Conservation (phyloP, 495 filamentous ascomycete genomes). For the Pyronema omphalodes region DNA sequence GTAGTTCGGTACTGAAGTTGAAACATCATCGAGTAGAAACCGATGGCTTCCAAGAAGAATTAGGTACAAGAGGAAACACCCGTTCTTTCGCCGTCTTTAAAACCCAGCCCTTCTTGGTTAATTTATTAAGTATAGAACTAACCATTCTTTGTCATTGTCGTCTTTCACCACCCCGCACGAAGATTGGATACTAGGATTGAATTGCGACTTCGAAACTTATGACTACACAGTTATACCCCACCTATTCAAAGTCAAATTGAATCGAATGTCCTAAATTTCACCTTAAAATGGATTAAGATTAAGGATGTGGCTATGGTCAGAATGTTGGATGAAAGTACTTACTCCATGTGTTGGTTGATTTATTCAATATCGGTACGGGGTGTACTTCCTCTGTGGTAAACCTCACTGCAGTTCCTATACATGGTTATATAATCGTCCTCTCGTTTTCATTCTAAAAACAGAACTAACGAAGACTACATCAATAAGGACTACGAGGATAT, state of each 20-base stretch:
- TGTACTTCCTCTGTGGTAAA: too few species aligned
- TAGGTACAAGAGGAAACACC: background rate
- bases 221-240: constrained; percentile 29
- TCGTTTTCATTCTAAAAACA: too few species aligned
- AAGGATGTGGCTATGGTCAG: constrained; percentile 15
- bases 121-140: background rate
- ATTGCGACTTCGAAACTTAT: constrained; percentile 23
- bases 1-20: background rate
- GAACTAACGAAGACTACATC: too few species aligned
- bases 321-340: background rate
- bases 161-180: constrained; percentile 27
- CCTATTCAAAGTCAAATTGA: constrained; percentile 32
- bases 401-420: too few species aligned
- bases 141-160: constrained; percentile 7
- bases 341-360: background rate
- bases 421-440: too few species aligned
- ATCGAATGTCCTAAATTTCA: constrained; percentile 18
- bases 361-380: background rate
- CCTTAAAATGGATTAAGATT: constrained; percentile 13
- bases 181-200: constrained; percentile 23
- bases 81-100: background rate
- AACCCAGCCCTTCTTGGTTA: background rate
- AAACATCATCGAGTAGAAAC: background rate
- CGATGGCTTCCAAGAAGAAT: background rate
- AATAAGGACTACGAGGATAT: too few species aligned